Evolutionary conservation across 441 rosid genomes (phyloP).

Genomic region (Melianthus villosus): DNA sequence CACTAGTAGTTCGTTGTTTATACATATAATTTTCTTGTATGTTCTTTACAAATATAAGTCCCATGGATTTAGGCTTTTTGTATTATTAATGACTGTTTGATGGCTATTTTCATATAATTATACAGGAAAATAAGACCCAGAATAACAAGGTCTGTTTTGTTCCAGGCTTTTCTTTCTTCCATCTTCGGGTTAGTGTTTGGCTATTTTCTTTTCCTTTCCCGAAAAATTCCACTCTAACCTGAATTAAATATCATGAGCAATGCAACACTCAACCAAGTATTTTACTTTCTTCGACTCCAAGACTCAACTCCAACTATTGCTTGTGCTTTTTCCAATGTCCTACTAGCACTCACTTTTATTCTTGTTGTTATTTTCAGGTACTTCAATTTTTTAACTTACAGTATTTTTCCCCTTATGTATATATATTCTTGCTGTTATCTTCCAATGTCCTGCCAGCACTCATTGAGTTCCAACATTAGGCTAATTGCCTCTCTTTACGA

Average conservation of each 20-base stretch:
- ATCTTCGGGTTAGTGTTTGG: conserved; percentile 41
- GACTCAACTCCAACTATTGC: conserved; percentile 64
- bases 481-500: conserved; percentile 51
- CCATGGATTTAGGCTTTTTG: not conserved
- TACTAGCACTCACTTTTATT: conserved; percentile 66
- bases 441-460: too few species aligned
- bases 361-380: conserved; percentile 77
- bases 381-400: conserved; percentile 23
- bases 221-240: not conserved
- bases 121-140: conserved; percentile 65
- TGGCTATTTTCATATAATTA: too few species aligned
- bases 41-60: not conserved
- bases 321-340: conserved; percentile 54
- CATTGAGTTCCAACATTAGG: conserved; percentile 33
- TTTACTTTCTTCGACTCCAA: conserved; percentile 62
- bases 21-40: too few species aligned
- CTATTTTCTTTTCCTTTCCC: not conserved
- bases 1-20: too few species aligned
- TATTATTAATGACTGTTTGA: too few species aligned
- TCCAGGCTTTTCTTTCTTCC: conserved; percentile 57
- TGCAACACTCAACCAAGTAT: conserved; percentile 55
- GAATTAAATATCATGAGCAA: conserved; percentile 16
- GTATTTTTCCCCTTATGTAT: too few species aligned
- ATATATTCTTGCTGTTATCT: too few species aligned
- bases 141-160: conserved; percentile 33